Conservation (phyloP, 106 monocot genomes). For the Allium fistulosum region DNA sequence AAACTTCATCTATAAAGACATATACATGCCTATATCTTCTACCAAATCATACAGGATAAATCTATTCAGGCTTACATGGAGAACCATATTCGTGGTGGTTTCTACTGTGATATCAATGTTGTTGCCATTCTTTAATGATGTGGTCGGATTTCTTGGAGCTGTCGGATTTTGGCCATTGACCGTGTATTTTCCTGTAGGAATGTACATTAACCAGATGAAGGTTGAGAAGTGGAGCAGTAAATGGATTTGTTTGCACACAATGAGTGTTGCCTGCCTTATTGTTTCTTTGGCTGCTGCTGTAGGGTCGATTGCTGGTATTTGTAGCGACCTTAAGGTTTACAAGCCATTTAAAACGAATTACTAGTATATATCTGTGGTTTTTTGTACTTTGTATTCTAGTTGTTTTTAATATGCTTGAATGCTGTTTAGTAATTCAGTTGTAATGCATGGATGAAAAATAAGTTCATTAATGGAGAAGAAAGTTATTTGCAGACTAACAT, state of each 20-base stretch:
- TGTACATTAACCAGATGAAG: slow-evolving; percentile 44
- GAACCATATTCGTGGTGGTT: slow-evolving; percentile 27
- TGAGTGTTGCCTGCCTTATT: slow-evolving; percentile 33
- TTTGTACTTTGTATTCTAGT: not conserved
- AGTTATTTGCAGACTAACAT: too few species aligned
- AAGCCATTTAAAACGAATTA: slow-evolving; percentile 55
- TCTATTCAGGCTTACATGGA: slow-evolving; percentile 37
- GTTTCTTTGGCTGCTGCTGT: slow-evolving; percentile 51
- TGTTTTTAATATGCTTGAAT: too few species aligned
- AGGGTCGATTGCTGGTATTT: slow-evolving; percentile 71
- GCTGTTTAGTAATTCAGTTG: too few species aligned
- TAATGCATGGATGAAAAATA: too few species aligned
- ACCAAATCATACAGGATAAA: slow-evolving; percentile 16
- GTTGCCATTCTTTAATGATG: slow-evolving; percentile 57
- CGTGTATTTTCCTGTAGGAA: slow-evolving; percentile 43
- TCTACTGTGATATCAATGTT: slow-evolving; percentile 45
- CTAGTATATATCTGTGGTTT: not conserved
- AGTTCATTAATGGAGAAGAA: too few species aligned
- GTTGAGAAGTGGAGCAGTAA: slow-evolving; percentile 28
- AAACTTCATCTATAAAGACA: slow-evolving; percentile 13
- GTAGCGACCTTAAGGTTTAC: slow-evolving; percentile 56
- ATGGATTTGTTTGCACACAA: slow-evolving; percentile 35
- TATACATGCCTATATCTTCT: not conserved
- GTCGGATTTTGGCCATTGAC: slow-evolving; percentile 53
- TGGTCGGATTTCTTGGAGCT: slow-evolving; percentile 42